A percentile compares a stretch with the other conserved stretches of the same genome.
phyloP scores from a whole-genome alignment of 768 basidiomycete genomes.

The Clitopilus passeckerianus region DNA sequence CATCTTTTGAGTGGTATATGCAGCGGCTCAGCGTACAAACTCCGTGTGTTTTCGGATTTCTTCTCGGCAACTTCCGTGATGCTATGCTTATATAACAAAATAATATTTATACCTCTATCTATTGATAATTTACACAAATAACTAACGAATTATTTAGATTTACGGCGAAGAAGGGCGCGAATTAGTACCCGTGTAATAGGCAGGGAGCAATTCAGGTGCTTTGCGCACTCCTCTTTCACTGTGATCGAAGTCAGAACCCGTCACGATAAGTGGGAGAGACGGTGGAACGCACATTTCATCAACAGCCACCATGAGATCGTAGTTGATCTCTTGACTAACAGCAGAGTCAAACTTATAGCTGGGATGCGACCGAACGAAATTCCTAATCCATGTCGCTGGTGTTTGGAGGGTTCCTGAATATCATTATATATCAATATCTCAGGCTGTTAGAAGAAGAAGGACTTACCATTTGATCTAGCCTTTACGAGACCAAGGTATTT shows the following conservation, averaged over 20 bases:
- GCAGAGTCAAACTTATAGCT: slow-evolving; percentile 92
- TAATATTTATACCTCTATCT: slow-evolving; percentile 2
- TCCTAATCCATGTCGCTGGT: slow-evolving; percentile 89
- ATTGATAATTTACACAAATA: not conserved
- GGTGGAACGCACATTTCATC: slow-evolving; percentile 75
- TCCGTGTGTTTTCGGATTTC: slow-evolving; percentile 39
- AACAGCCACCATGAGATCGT: slow-evolving; percentile 83
- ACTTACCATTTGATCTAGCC: slow-evolving; percentile 73
- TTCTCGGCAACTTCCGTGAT: slow-evolving; percentile 16
- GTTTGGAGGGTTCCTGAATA: slow-evolving; percentile 70
- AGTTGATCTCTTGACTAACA: slow-evolving; percentile 87
- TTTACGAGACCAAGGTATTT: slow-evolving; percentile 79
- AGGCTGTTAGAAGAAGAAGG: not conserved
- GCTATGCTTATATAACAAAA: slow-evolving; percentile 5
- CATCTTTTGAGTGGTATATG: slow-evolving; percentile 40
- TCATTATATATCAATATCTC: not conserved
- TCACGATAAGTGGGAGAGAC: not conserved
- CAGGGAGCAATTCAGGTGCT: slow-evolving; percentile 60
- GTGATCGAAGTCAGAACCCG: slow-evolving; percentile 4
- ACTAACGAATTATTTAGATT: not conserved
- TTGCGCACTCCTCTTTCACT: slow-evolving; percentile 67
- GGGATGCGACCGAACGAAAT: slow-evolving; percentile 88
- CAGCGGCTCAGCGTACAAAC: slow-evolving; percentile 16
- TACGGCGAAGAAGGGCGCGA: not conserved
- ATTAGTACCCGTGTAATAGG: not conserved